phyloP scores from a whole-genome alignment of 2,329 filamentous ascomycete genomes.

The Phialemonium atrogriseum region DNA sequence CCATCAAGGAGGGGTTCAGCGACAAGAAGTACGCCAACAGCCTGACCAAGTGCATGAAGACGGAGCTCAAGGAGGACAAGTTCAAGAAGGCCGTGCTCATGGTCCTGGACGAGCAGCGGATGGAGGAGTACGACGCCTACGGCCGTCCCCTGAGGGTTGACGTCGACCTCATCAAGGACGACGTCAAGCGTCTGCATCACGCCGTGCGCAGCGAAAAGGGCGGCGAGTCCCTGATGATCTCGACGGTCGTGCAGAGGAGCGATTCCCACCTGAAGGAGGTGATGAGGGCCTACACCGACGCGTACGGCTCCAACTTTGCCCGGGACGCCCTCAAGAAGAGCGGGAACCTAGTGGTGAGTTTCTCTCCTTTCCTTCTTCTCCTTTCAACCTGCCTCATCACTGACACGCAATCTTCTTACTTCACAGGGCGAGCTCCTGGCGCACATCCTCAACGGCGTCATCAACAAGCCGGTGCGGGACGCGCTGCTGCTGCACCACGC shows the following conservation, averaged over 20 bases:
- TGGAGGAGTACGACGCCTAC: conserved; percentile 68
- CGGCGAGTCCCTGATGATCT: conserved; percentile 80
- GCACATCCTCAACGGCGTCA: conserved; percentile 92
- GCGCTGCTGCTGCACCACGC: conserved; percentile 87
- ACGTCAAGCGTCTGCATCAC: conserved; percentile 63
- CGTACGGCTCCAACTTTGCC: conserved; percentile 74
- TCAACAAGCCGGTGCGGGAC: conserved; percentile 91
- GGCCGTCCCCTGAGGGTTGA: conserved; percentile 53
- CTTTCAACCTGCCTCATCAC: conserved; percentile 3
- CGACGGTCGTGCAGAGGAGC: conserved; percentile 71
- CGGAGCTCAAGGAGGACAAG: conserved; percentile 90
- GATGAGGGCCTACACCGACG: conserved; percentile 64
- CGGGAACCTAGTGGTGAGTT: conserved; percentile 81
- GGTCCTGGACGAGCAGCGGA: conserved; percentile 72
- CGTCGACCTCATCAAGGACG: conserved; percentile 53
- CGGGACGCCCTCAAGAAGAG: conserved; percentile 82
- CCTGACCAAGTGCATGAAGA: conserved; percentile 77
- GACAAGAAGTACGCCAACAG: conserved; percentile 88
- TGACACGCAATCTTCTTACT: conserved; percentile 4
- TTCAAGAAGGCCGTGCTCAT: conserved; percentile 83
- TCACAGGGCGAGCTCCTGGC: conserved; percentile 82
- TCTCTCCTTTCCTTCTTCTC: conserved; percentile 3
- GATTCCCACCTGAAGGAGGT: conserved; percentile 78
- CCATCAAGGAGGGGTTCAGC: conserved; percentile 80
- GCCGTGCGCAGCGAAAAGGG: conserved; percentile 67